phyloP scores from a whole-genome alignment of 1,284 basidiomycete species.

The Grifola frondosa region DNA sequence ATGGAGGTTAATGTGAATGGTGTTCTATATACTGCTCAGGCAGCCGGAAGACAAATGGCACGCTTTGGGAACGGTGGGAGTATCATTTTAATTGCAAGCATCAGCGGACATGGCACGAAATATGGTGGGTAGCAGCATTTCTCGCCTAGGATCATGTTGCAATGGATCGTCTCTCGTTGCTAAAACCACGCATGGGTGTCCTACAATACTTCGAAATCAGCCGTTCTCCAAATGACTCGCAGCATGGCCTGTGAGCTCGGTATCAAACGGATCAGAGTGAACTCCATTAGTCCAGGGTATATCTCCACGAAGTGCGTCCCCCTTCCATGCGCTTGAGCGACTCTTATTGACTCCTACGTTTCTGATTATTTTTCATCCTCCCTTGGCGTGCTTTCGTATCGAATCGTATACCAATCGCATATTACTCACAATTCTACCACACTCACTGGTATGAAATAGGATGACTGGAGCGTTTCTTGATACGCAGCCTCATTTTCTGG shows the following conservation, averaged over 20 bases:
- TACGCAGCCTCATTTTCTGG: conserved; percentile 60
- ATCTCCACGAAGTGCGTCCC: conserved; percentile 66
- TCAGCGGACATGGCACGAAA: conserved; percentile 83
- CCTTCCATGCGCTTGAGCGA: too few species aligned
- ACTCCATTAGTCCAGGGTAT: conserved; percentile 70
- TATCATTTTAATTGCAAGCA: conserved; percentile 81
- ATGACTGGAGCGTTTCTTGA: conserved; percentile 79
- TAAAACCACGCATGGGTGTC: conserved; percentile 69
- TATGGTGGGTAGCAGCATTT: conserved; percentile 42
- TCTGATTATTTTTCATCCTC: too few species aligned
- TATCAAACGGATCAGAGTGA: conserved; percentile 66
- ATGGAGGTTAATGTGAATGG: conserved; percentile 76
- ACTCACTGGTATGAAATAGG: conserved; percentile 37
- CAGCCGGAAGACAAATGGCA: conserved; percentile 73
- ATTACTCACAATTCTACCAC: too few species aligned
- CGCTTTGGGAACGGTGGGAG: conserved; percentile 70
- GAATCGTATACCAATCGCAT: too few species aligned
- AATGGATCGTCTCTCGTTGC: neutral
- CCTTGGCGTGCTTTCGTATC: too few species aligned
- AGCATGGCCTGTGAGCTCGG: conserved; percentile 85
- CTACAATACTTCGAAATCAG: conserved; percentile 80
- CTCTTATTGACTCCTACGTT: too few species aligned
- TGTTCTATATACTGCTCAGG: conserved; percentile 75
- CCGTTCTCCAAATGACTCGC: conserved; percentile 76
- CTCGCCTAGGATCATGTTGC: too few species aligned